phyloP scores from a whole-genome alignment of 2,329 filamentous ascomycete genomes.

The Xylariales sp. region DNA sequence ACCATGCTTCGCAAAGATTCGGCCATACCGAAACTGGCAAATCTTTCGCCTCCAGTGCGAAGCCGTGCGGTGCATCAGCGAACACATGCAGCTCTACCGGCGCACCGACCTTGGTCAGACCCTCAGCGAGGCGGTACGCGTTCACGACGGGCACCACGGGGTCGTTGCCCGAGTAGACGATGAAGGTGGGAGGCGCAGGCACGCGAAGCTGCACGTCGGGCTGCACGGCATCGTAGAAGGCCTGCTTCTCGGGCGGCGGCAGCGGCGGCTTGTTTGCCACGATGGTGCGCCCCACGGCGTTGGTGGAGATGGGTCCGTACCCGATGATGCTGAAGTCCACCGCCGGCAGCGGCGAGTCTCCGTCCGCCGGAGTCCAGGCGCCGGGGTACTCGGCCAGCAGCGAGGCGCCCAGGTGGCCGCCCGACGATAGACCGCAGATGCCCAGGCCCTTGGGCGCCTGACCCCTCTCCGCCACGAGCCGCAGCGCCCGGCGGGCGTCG shows the following conservation, averaged over 20 bases:
- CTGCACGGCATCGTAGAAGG: conserved; percentile 14
- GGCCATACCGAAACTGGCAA: too few relatives aligned
- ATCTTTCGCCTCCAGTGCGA: too few relatives aligned
- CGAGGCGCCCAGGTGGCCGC: conserved; percentile 15
- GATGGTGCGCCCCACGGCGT: conserved; percentile 14
- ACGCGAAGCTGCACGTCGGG: conserved; percentile 13
- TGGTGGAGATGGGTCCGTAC: conserved; percentile 18
- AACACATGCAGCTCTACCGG: conserved; percentile 15
- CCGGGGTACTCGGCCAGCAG: conserved; percentile 14
- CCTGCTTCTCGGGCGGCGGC: conserved; percentile 17
- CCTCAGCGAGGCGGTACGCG: conserved; percentile 14
- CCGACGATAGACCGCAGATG: conserved; percentile 16
- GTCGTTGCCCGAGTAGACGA: conserved; percentile 15
- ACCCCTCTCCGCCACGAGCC: conserved; percentile 8
- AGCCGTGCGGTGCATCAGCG: conserved; percentile 15
- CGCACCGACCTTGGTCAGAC: conserved; percentile 9
- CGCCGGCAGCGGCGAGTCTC: conserved; percentile 9
- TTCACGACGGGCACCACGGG: conserved; percentile 15
- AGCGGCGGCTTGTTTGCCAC: conserved; percentile 13
- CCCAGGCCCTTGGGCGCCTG: conserved; percentile 4
- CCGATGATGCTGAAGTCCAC: conserved; percentile 14
- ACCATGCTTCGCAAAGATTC: too few relatives aligned
- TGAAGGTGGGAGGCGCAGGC: conserved; percentile 14
- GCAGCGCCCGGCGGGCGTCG: conserved; percentile 14
- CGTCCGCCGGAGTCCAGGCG: conserved; percentile 8